Evolutionary conservation across 2,329 filamentous ascomycete genomes (phyloP).

Genomic region (Penicillium digitatum): DNA sequence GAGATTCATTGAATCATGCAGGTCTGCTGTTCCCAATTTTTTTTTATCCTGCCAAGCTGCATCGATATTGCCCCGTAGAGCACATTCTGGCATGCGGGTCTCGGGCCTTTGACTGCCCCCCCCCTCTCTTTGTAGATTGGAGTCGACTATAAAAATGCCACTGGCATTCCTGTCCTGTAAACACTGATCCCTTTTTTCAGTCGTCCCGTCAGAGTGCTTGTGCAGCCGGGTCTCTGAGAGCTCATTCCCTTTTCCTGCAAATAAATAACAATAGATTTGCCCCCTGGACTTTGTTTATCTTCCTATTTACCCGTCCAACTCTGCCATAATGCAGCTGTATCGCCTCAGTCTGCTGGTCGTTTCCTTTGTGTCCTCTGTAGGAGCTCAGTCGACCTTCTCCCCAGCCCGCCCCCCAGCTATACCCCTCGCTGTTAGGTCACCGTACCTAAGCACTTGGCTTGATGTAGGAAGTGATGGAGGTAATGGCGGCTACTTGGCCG

Average conservation of each 20-base stretch:
- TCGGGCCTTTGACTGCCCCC: constrained; percentile 5
- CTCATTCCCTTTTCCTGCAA: constrained; percentile 4
- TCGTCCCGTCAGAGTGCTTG: constrained; percentile 3
- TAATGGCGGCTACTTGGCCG: constrained; percentile 64
- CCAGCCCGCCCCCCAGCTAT: constrained; percentile 64
- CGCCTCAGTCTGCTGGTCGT: constrained; percentile 24
- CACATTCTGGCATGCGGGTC: constrained; percentile 24
- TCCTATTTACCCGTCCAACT: constrained; percentile 8
- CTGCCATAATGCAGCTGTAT: constrained; percentile 30
- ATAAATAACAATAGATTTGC: constrained; percentile 20
- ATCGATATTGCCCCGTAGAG: constrained; percentile 13
- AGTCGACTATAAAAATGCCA: constrained; percentile 27
- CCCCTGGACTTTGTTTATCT: constrained; percentile 20
- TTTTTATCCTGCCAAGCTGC: constrained; percentile 10
- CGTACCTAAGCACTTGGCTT: constrained; percentile 70
- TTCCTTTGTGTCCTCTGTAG: constrained; percentile 22
- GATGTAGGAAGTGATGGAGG: constrained; percentile 58
- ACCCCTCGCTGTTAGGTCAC: constrained; percentile 69
- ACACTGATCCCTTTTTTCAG: constrained; percentile 23
- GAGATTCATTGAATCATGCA: constrained; percentile 12
- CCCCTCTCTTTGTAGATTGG: constrained; percentile 19
- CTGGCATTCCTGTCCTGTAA: constrained; percentile 28
- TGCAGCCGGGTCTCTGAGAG: constrained; percentile 2
- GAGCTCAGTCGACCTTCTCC: constrained; percentile 53
- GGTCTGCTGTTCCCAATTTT: constrained; percentile 19